Conservation (phyloP, 345 rosid species). For the Linum trigynum region DNA sequence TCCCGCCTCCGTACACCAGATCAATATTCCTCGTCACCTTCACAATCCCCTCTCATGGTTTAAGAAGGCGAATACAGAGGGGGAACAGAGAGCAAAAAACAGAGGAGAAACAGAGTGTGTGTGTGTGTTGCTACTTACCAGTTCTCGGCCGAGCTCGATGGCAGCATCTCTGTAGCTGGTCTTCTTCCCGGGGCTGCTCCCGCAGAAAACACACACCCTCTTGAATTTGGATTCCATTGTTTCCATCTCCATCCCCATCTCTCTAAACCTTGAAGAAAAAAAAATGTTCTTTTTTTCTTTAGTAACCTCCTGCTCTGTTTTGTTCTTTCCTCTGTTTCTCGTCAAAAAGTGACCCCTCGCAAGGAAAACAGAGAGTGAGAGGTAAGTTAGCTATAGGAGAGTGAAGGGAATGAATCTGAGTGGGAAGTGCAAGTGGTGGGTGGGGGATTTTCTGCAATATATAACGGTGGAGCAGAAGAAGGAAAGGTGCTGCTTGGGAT, state of each 20-base stretch:
- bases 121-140: neutral
- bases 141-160: neutral
- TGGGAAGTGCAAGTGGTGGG: too few relatives aligned
- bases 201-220: neutral
- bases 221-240: neutral
- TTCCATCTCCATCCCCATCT: neutral
- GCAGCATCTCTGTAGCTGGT: constrained; percentile 1
- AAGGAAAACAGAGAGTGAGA: too few relatives aligned
- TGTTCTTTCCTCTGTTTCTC: neutral
- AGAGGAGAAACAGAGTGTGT: too few relatives aligned
- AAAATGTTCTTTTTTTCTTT: neutral
- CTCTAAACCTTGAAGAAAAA: neutral
- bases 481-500: too few relatives aligned
- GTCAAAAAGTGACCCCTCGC: too few relatives aligned
- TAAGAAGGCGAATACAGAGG: neutral
- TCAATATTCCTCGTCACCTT: constrained; percentile 97
- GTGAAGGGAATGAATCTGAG: too few relatives aligned
- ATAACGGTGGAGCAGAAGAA: too few relatives aligned
- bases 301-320: neutral
- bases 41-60: constrained; percentile 3
- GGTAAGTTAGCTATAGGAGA: too few relatives aligned
- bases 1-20: constrained; percentile 98
- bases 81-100: neutral
- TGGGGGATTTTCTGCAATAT: too few relatives aligned
- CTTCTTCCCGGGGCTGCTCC: neutral